Conservation (phyloP, 2,329 filamentous ascomycete genomes). For the Botryotinia convoluta region DNA sequence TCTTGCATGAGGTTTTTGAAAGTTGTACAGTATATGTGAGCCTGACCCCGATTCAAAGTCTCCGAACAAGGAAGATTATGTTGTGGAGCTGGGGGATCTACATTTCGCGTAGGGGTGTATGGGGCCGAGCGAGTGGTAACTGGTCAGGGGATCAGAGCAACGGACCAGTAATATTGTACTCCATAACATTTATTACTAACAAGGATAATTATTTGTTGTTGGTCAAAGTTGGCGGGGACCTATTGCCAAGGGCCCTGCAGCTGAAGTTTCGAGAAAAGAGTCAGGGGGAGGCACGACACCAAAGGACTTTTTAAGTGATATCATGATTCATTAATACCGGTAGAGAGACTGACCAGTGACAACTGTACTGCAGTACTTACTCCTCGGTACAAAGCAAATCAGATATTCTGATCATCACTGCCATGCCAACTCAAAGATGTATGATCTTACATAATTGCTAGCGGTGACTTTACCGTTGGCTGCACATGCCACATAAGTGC, state of each 20-base stretch:
- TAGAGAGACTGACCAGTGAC: neutral
- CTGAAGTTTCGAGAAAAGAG: neutral
- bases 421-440: neutral
- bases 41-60: slow-evolving; percentile 1
- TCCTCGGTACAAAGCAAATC: neutral
- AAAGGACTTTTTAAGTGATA: neutral
- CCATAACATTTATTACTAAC: neutral
- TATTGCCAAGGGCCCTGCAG: neutral
- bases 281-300: neutral
- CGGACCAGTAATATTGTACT: neutral
- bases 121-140: neutral
- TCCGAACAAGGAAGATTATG: slow-evolving; percentile 6
- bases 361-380: neutral
- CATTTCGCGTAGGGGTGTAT: neutral
- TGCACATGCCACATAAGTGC: neutral
- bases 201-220: neutral
- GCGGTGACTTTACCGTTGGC: neutral
- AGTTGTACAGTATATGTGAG: neutral
- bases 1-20: slow-evolving; percentile 10
- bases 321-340: neutral
- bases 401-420: neutral
- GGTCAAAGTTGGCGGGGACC: neutral
- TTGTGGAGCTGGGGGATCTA: neutral
- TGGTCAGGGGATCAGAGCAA: neutral
- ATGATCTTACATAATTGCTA: neutral